Percentiles rank a stretch among this genome's conserved stretches.
phyloP scores from a whole-genome alignment of 495 filamentous ascomycete genomes.

The Thozetella sp. region DNA sequence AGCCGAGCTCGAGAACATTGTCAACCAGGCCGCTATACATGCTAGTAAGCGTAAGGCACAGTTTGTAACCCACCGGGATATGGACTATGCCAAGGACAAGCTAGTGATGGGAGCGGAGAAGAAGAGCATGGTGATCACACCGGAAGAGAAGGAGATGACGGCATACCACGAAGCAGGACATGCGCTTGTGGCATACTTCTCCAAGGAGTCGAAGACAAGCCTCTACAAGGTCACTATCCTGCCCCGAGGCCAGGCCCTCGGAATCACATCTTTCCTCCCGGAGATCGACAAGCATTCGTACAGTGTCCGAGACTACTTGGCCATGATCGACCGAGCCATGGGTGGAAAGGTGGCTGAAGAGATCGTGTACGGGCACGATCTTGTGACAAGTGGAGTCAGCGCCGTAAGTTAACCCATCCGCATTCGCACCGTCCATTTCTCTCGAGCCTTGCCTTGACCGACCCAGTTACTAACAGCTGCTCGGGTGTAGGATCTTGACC shows the following conservation, averaged over 20 bases:
- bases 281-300: conserved; percentile 88
- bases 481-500: conserved; percentile 69
- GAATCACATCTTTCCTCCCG: conserved; percentile 80
- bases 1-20: conserved; percentile 92
- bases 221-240: conserved; percentile 98
- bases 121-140: conserved; percentile 81
- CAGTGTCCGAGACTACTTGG: conserved; percentile 72
- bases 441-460: not conserved
- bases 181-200: conserved; percentile 84
- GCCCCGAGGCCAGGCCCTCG: conserved; percentile 81
- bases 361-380: conserved; percentile 83
- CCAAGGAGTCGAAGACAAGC: conserved; percentile 63
- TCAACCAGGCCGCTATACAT: conserved; percentile 93
- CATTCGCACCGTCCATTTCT: too few relatives aligned
- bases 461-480: conserved; percentile 19
- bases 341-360: conserved; percentile 96
- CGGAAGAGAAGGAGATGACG: conserved; percentile 85
- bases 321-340: conserved; percentile 79
- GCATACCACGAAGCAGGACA: conserved; percentile 98
- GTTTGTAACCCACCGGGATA: conserved; percentile 74
- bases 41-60: conserved; percentile 78
- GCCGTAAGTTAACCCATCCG: conserved; percentile 54
- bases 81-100: conserved; percentile 98
- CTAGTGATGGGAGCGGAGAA: conserved; percentile 97
- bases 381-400: conserved; percentile 83